Evolutionary conservation across 352 stramenopile genomes (phyloP), one percentile per base, ranked within the genome.

Genomic region (Phytophthora sojae): DNA sequence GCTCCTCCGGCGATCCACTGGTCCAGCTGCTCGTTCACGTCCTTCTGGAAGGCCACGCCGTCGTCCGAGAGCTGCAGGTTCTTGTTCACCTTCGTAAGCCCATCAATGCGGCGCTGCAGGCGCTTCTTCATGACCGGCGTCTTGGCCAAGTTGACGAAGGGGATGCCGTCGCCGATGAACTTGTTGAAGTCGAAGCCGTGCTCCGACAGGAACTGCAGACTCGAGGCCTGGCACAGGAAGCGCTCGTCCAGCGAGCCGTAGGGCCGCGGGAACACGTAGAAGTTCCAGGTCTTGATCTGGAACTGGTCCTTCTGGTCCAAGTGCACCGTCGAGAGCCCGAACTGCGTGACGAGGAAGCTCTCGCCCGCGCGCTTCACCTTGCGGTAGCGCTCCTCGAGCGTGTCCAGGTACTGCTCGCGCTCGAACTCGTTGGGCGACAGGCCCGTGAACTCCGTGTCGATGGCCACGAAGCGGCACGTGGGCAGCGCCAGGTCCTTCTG

Each of bases 181-280:
- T 93, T 93, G 77, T 94, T 95, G 49, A 96, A 96, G 62, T 96
- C 89, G 64, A 96, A 96, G 60, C 85, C 85, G 52, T 93, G 83
- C 44, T 93, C 84, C n/a, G 84, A 86, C 6, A 96, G 71, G 64
- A 96, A 96, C 61, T 92, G 83, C 8, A 96, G 77, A 63, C 87
- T 94, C 35, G 84, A 92, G 0, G 85, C 82, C 61, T 96, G 89
- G 57, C 88, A 94, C 63, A 94, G 54, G 47, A 96, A 94, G 17
- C 89, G 87, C 62, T 91, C 77, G 65, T 96, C 89, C 55, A 80
- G 60, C 7, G 82, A 75, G 45, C 77, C 77, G 49, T 92, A 91
- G 19, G 87, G 83, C 2, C 85, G 77, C 7, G 89, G 89, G 57
- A 94, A 95, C 11, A 96, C 76, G 72, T 92, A 96, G 67, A 96